These are phyloP conservation scores for Stenocarpella maydis DNA, from an alignment of 2,329 filamentous ascomycete species.

Conservation along the genomic window DNA sequence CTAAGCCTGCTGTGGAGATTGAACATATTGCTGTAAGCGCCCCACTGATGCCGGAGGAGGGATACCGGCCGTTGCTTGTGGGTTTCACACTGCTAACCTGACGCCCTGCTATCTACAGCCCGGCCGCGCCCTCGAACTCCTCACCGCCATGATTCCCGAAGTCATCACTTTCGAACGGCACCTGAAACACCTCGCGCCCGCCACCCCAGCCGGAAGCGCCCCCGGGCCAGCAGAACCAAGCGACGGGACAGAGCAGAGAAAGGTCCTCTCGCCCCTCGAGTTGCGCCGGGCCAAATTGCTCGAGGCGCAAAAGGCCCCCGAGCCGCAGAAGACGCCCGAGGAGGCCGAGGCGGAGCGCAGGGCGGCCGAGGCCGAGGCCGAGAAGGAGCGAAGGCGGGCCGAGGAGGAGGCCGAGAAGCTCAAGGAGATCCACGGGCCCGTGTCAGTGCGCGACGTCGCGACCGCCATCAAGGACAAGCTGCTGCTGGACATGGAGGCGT, in stretches of 20 bases:
- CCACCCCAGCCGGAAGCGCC: slow-evolving; percentile 33
- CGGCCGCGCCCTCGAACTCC: slow-evolving; percentile 46
- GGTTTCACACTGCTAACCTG: slow-evolving; percentile 1
- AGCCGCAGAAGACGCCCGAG: slow-evolving; percentile 6
- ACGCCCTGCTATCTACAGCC: slow-evolving; percentile 40
- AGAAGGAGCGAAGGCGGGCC: slow-evolving; percentile 23
- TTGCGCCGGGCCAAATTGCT: slow-evolving; percentile 30
- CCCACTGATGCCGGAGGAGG: not conserved
- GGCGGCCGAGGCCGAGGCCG: slow-evolving; percentile 26
- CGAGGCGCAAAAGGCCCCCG: slow-evolving; percentile 15
- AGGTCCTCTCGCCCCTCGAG: slow-evolving; percentile 33
- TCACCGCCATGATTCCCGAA: slow-evolving; percentile 47
- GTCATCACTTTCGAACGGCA: slow-evolving; percentile 50
- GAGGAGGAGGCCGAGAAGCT: slow-evolving; percentile 30
- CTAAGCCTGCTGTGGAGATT: slow-evolving; percentile 29
- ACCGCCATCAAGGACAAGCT: slow-evolving; percentile 46
- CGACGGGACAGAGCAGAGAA: slow-evolving; percentile 26
- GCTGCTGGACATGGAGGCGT: slow-evolving; percentile 44
- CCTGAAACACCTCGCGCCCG: slow-evolving; percentile 42
- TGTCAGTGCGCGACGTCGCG: slow-evolving; percentile 49
- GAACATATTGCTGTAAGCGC: slow-evolving; percentile 35
- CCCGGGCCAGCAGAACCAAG: slow-evolving; percentile 30
- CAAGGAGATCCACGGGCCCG: slow-evolving; percentile 53
- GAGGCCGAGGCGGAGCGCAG: slow-evolving; percentile 14
- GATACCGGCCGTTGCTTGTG: not conserved